phyloP scores from a whole-genome alignment of 768 basidiomycete species.

The Suillus decipiens region DNA sequence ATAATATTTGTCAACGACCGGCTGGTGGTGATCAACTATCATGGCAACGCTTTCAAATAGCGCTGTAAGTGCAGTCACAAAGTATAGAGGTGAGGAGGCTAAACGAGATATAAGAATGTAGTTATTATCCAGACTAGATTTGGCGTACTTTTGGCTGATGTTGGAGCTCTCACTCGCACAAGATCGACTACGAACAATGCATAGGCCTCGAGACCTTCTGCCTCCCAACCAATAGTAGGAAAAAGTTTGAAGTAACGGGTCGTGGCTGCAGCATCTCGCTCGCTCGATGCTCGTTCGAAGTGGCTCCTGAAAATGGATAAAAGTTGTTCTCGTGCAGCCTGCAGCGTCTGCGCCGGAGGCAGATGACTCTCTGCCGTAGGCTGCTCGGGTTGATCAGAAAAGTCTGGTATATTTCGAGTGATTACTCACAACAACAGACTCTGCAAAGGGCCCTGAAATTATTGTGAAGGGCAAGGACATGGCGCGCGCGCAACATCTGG shows the following conservation, averaged over 20 bases:
- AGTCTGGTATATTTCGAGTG: background rate
- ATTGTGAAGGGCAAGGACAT: conserved; percentile 83
- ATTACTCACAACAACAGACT: conserved; percentile 76
- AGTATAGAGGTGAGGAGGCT: conserved; percentile 94
- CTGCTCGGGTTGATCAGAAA: conserved; percentile 41
- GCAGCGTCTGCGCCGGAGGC: conserved; percentile 83
- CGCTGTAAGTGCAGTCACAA: conserved; percentile 84
- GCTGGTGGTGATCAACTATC: conserved; percentile 97
- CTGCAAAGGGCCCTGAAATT: conserved; percentile 82
- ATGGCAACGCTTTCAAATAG: conserved; percentile 94
- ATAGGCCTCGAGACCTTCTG: conserved; percentile 89
- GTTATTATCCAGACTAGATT: background rate
- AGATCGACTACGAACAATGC: conserved; percentile 91
- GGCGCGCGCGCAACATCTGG: conserved; percentile 86
- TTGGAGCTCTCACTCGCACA: conserved; percentile 75
- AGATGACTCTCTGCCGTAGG: conserved; percentile 88
- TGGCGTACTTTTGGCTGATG: conserved; percentile 76
- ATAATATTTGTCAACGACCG: conserved; percentile 98
- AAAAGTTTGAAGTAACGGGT: conserved; percentile 97
- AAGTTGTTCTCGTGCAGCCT: conserved; percentile 71
- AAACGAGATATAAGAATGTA: conserved; percentile 13
- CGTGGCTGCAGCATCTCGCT: conserved; percentile 82
- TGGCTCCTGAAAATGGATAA: conserved; percentile 75
- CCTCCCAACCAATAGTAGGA: conserved; percentile 92
- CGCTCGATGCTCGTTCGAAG: conserved; percentile 80